phyloP scores from a whole-genome alignment of 371 early-diverging fungal species.

The Catenaria anguillulae region DNA sequence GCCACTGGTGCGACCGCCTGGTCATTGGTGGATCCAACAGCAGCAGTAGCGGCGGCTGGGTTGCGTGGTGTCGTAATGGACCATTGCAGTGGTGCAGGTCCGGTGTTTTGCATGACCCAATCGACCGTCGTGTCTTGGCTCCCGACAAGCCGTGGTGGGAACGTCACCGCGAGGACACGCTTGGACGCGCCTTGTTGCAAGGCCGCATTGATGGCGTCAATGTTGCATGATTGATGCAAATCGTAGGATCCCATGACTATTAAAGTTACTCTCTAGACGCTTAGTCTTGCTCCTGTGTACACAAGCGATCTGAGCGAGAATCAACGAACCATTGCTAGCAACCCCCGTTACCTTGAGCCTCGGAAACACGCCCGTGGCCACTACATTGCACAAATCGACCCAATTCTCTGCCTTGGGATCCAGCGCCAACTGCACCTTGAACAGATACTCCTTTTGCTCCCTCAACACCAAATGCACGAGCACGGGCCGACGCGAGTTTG shows the following conservation, averaged over 20 bases:
- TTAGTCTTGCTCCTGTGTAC: not conserved
- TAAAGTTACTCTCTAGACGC: not conserved
- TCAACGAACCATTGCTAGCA: not conserved
- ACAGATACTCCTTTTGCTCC: not conserved
- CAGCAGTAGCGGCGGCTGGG: not conserved
- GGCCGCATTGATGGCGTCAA: not conserved
- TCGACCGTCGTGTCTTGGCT: not conserved
- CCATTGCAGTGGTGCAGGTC: not conserved
- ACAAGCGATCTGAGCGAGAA: not conserved
- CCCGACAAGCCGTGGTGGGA: not conserved
- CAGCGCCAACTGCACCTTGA: not conserved
- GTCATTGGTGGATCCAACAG: too few species aligned
- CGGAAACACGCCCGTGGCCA: not conserved
- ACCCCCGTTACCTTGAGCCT: not conserved
- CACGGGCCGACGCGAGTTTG: not conserved
- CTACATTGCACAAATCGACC: not conserved
- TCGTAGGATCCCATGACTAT: not conserved
- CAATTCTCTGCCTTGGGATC: not conserved
- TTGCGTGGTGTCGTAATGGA: not conserved
- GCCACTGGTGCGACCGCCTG: too few species aligned
- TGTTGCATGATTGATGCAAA: not conserved
- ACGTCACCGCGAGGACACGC: not conserved
- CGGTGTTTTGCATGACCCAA: not conserved
- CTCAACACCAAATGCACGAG: not conserved
- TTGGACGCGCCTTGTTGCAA: not conserved